Evolutionary conservation across 495 filamentous ascomycete genomes (phyloP), one percentile per base, ranked within the genome.

Genomic region (Aspergillus avenaceus): DNA sequence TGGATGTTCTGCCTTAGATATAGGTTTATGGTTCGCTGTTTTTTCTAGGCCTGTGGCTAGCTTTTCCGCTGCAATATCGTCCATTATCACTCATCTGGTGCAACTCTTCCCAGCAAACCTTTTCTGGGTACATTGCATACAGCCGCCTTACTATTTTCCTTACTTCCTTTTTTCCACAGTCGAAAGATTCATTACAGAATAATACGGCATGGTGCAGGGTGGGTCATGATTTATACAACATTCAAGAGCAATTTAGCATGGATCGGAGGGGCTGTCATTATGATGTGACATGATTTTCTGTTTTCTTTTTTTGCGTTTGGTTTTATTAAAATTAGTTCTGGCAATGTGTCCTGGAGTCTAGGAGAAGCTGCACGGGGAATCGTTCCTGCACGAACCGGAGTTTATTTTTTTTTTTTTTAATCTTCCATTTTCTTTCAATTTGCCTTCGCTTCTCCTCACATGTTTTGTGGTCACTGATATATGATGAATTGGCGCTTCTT

Each of bases 371-470:
- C 13, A 5, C 3, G 41, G 26, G 41, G 22, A 24, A 24, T 28
- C 16, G 13, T 43, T 21, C 27, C 41, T 43, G 41, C n/a, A n/a
- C n/a, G n/a, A n/a, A n/a, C n/a, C n/a, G n/a, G 41, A 26, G 25
- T 26, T 28, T 32, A 9, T 21, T 13, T 32, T 32, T 38, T 2
- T 21, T 38, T 19, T 32, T 13, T 32, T 12, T 4, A 13, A 32
- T 32, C 5, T 38, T 18, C 21, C 2, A 5, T 21, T 38, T 21
- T 36, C 19, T 28, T 40, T 25, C 64, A 64, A 50, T 58, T 61
- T 23, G 67, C 62, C 8, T 60, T 59, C 36, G 63, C 59, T 43
- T 25, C 14, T 26, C 22, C 14, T 26, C 22, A 19, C 26, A 2
- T 43, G 41, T 43, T 43, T n/a, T 25, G 16, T 43, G 41, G 41